Conservation (phyloP, 164 flowering plant species). For the Magnolia kwangsiensis region DNA sequence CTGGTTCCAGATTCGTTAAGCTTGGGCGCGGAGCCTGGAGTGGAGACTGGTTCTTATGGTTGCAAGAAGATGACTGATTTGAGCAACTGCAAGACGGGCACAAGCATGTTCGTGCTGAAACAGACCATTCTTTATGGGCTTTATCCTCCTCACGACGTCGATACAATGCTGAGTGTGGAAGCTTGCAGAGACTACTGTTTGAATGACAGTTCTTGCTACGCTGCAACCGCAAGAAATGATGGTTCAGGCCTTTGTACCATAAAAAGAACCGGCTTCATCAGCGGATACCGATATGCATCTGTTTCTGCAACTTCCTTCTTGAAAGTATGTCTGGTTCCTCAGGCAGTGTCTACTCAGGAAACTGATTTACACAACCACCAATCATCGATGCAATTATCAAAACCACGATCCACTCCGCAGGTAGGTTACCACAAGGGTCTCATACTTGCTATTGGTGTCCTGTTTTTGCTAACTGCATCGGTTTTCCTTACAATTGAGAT, state of each 20-base stretch:
- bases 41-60: conserved; percentile 22
- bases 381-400: conserved; percentile 9
- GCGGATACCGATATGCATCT: conserved; percentile 40
- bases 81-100: conserved; percentile 40
- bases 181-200: conserved; percentile 40
- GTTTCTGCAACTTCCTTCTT: conserved; percentile 35
- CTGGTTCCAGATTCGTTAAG: conserved; percentile 26
- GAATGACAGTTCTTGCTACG: conserved; percentile 41
- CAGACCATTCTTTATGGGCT: conserved; percentile 50
- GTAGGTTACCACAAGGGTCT: conserved; percentile 16
- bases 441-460: conserved; percentile 25
- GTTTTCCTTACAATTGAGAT: conserved; percentile 31
- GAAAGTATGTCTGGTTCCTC: conserved; percentile 53
- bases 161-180: conserved; percentile 37
- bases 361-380: conserved; percentile 19
- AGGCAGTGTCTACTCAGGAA: conserved; percentile 39
- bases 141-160: conserved; percentile 50
- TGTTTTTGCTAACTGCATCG: conserved; percentile 32
- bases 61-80: conserved; percentile 52
- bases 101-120: conserved; percentile 38
- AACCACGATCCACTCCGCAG: conserved; percentile 7
- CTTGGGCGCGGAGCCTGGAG: conserved; percentile 15
- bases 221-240: conserved; percentile 47
- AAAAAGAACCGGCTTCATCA: conserved; percentile 42
- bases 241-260: conserved; percentile 57